phyloP scores from a whole-genome alignment of 257 asterid species.

The Ophiorrhiza pumila region DNA sequence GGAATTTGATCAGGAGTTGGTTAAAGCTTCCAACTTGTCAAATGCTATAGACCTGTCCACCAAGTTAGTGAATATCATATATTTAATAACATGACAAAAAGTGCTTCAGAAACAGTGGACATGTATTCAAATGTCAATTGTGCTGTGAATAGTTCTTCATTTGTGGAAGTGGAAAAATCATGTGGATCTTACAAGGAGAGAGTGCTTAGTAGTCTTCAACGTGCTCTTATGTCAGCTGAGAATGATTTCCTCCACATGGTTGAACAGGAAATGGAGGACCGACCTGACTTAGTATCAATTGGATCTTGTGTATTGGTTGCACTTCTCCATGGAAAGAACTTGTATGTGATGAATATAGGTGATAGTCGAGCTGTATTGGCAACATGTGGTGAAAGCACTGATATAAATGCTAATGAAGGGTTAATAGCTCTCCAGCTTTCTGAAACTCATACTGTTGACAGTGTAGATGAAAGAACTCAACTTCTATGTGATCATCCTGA shows the following conservation, averaged over 20 bases:
- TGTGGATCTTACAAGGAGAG: conserved; percentile 35
- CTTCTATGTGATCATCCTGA: conserved; percentile 72
- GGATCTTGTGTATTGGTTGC: conserved; percentile 82
- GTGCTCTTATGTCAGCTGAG: conserved; percentile 75
- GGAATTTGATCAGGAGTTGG: conserved; percentile 47
- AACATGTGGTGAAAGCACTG: conserved; percentile 35
- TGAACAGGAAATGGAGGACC: conserved; percentile 96
- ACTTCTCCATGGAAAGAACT: conserved; percentile 68
- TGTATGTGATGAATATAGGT: conserved; percentile 78
- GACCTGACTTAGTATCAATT: conserved; percentile 84
- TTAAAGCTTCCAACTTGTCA: conserved; percentile 21
- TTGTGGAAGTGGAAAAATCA: conserved; percentile 15
- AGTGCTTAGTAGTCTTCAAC: conserved; percentile 65
- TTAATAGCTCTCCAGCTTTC: conserved; percentile 72
- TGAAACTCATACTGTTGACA: conserved; percentile 73
- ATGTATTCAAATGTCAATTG: conserved; percentile 7
- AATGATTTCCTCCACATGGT: conserved; percentile 84
- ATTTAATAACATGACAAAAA: background rate
- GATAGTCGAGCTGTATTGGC: conserved; percentile 97
- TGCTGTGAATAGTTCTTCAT: conserved; percentile 1
- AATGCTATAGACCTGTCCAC: conserved; percentile 7
- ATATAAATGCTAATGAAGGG: conserved; percentile 20
- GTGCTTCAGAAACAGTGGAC: conserved; percentile 7
- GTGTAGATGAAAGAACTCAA: conserved; percentile 65
- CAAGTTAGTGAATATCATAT: background rate